Base-by-base conservation (phyloP, 352 stramenopile species). In the Globisporangium megalacanthum region DNA sequence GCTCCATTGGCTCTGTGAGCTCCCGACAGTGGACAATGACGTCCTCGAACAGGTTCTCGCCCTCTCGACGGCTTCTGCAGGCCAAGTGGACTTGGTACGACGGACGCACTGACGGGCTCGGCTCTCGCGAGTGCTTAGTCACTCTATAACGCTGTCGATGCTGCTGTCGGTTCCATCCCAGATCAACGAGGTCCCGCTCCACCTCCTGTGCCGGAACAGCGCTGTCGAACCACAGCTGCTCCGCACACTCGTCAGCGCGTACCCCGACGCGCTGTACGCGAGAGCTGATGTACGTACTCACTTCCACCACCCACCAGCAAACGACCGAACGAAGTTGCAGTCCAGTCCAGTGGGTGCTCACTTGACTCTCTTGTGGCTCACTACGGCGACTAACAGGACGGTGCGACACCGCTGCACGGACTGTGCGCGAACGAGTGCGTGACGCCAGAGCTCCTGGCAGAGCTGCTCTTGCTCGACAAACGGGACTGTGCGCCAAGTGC, bases 1-100 rank as follows among this genome's bases (percentile, higher is more conserved):
- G 31, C 49, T 90, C 3, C 80, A 90, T 36, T 88, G 72, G 74
- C 44, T 81, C 17, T 87, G 77, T 37, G 77, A 83, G 13, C 49
- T 45, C 13, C 50, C 61, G 4, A 59, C 66, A 10, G 22, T 82
- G 3, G 44, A 83, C 42, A 39, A 56, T 22, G 52, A 25, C 3
- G 17, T 84, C 9, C 50, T 89, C 3, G 25, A 56, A 14, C 52
- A 61, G 13, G 54, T 54, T 37, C 33, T 56, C n/a, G 54, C 64
- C 20, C 44, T 46, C 15, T 46, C 62, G 17, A 52, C 59, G 42
- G 17, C 61, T 20, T 8, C 56, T 45, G 72, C 73, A 29, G 49
- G 25, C 33, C 53, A 65, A 65, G 19, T 37, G 19, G 60, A 65
- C 48, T n/a, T 46, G 46, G 55, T 64, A 9, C 20, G 58, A 37